Conservation (phyloP, 805 yeast genomes). For the Teunomyces panamensis region DNA sequence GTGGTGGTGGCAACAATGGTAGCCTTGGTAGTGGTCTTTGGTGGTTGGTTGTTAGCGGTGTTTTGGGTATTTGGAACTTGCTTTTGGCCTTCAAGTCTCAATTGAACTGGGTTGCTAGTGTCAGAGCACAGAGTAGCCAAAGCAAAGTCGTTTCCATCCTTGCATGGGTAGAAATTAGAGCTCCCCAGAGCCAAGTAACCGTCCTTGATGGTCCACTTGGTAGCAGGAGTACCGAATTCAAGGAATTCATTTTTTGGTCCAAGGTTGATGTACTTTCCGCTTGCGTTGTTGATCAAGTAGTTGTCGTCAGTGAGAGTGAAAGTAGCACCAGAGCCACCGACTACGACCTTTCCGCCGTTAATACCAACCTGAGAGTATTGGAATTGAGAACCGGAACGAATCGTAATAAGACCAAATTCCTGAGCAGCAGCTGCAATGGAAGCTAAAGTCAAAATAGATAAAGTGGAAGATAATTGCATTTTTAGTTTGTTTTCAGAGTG, state of each 20-base stretch:
- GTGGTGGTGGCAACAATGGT: slow-evolving; percentile 4
- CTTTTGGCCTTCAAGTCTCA: slow-evolving; percentile 5
- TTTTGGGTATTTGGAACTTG: slow-evolving; percentile 1
- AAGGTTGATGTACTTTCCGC: slow-evolving; percentile 16
- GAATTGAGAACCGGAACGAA: slow-evolving; percentile 24
- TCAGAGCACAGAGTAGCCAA: slow-evolving; percentile 8
- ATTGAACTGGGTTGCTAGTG: slow-evolving; percentile 9
- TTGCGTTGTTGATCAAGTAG: slow-evolving; percentile 16
- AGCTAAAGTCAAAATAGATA: slow-evolving; percentile 18
- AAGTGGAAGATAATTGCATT: slow-evolving; percentile 14
- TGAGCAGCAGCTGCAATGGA: slow-evolving; percentile 22
- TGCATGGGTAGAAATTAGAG: slow-evolving; percentile 11
- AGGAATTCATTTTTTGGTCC: slow-evolving; percentile 5
- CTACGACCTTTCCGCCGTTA: slow-evolving; percentile 7
- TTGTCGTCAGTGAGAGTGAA: slow-evolving; percentile 23
- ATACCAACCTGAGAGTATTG: slow-evolving; percentile 16
- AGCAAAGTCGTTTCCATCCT: slow-evolving; percentile 2
- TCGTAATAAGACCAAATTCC: slow-evolving; percentile 17
- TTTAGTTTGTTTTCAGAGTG: neutral
- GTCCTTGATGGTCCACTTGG: slow-evolving; percentile 9
- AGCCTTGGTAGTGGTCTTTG: slow-evolving; percentile 6
- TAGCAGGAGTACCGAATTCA: slow-evolving; percentile 6
- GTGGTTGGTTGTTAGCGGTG: neutral
- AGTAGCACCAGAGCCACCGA: slow-evolving; percentile 11
- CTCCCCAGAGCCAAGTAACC: slow-evolving; percentile 12